Evolutionary conservation across 139 green algal species (phyloP).

Genomic region (Pleodorina starrii): DNA sequence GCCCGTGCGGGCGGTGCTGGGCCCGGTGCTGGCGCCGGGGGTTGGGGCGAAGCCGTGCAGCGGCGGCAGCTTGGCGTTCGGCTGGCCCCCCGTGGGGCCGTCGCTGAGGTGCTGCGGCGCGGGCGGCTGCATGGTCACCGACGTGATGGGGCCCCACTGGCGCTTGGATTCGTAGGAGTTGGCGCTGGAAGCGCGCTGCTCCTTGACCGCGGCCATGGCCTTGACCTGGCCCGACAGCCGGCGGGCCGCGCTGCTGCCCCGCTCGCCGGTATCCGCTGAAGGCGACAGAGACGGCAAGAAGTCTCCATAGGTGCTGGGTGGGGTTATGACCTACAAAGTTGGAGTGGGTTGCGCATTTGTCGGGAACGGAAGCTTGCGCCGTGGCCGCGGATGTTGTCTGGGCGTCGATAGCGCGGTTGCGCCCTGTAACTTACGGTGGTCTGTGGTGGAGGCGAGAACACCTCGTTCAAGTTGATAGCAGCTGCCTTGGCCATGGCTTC

Average conservation of each 20-base stretch:
- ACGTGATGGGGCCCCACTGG: neutral
- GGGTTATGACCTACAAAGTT: neutral
- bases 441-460: neutral
- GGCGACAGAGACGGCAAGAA: neutral
- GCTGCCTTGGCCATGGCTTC: slow-evolving; percentile 33
- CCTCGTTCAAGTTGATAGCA: slow-evolving; percentile 20
- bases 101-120: neutral
- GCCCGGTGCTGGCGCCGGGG: neutral
- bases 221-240: neutral
- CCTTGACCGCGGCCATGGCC: neutral
- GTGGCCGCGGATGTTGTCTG: no score
- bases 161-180: neutral
- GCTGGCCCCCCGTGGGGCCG: neutral
- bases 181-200: neutral
- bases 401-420: no score
- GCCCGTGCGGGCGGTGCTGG: neutral
- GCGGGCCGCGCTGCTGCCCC: neutral
- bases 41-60: slow-evolving; percentile 5
- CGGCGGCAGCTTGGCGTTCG: slow-evolving; percentile 19
- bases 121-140: neutral
- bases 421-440: neutral
- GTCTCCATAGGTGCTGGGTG: neutral
- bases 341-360: no score
- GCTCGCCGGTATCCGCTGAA: neutral
- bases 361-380: neutral